Evolutionary conservation across 2,329 filamentous ascomycete species (phyloP).

Genomic region (Clonostachys rhizophaga): DNA sequence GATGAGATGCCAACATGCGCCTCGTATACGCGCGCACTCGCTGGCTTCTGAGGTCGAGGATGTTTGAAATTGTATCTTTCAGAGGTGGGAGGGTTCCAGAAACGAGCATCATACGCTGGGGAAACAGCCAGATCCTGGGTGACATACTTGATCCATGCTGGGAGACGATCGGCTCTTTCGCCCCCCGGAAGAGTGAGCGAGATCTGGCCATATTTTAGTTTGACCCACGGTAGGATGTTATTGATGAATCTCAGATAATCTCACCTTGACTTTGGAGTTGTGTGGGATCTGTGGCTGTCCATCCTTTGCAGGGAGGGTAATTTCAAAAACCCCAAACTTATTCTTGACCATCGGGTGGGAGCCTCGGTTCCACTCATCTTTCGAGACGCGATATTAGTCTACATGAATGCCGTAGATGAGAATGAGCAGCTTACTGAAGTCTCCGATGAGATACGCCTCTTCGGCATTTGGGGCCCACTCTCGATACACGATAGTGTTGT

Average conservation of each 20-base stretch:
- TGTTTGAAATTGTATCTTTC: constrained; percentile 85
- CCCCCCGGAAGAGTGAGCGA: constrained; percentile 76
- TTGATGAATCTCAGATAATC: constrained; percentile 5
- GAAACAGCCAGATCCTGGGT: constrained; percentile 90
- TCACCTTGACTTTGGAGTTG: constrained; percentile 92
- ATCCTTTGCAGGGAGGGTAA: constrained; percentile 67
- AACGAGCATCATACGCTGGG: constrained; percentile 88
- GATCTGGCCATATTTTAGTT: constrained; percentile 49
- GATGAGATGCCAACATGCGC: constrained; percentile 98
- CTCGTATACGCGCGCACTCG: constrained; percentile 90
- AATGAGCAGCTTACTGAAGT: constrained; percentile 70
- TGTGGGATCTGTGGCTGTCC: constrained; percentile 80
- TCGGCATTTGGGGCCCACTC: constrained; percentile 95
- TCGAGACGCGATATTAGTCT: constrained; percentile 15
- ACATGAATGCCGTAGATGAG: not conserved
- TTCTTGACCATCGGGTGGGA: constrained; percentile 87
- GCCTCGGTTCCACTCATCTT: constrained; percentile 81
- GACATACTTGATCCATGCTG: constrained; percentile 96
- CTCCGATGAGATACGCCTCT: constrained; percentile 81
- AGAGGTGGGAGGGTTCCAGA: constrained; percentile 85
- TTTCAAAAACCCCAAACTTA: constrained; percentile 80
- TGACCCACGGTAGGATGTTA: not conserved
- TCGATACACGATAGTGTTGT: constrained; percentile 81
- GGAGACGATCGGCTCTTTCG: constrained; percentile 80
- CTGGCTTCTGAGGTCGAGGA: constrained; percentile 73